Evolutionary conservation across 2,329 filamentous ascomycete genomes (phyloP), one percentile per base, ranked within the genome.

Genomic region (Alternaria conjuncta): DNA sequence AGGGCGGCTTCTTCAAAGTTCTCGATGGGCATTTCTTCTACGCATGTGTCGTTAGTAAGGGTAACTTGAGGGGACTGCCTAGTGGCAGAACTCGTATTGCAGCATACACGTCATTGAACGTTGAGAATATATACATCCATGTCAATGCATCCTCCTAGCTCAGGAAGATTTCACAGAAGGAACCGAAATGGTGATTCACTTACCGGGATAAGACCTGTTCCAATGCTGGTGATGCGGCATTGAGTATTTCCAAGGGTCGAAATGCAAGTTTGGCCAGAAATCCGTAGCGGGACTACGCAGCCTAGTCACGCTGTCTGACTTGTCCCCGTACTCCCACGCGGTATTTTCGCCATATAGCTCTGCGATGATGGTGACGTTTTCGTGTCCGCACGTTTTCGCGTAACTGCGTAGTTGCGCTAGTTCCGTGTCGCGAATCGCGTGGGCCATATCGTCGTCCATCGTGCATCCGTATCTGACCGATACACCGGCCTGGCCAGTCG

Each of bases 331-430:
- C 4, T 26, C 45, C 51, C 56, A 63, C 4, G 18, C 15, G 3
- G 45, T 60, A 2, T 60, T 18, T 13, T 63, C 56, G 20, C 61
- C 56, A 18, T 56, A 60, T 6, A 63, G 32, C 32, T 63, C 51
- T 3, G 46, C 57, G 1, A 60, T 8, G 13, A 63, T 20, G 8
- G 41, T 45, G 10, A 60, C 32, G 10, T 53, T 30, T 2, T 5
- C 30, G 12, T 57, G 51, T n/a, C 6, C 13, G 21, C n/a, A 26
- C 4, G 21, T 21, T 6, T 15, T 12, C 6, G 50, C 61, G 11
- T 20, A 53, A 13, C 41, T 4, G 10, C 45, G 30, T 9, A 63
- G 45, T 26, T 56, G 45, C 4, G 57, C 30, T 2, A 63, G 32
- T 12, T 60, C 61, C 3, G 26, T n/a, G 9, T 60, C 46, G 7